Conservation (phyloP, 371 early-diverging fungal genomes). For the Sporodiniella umbellata region DNA sequence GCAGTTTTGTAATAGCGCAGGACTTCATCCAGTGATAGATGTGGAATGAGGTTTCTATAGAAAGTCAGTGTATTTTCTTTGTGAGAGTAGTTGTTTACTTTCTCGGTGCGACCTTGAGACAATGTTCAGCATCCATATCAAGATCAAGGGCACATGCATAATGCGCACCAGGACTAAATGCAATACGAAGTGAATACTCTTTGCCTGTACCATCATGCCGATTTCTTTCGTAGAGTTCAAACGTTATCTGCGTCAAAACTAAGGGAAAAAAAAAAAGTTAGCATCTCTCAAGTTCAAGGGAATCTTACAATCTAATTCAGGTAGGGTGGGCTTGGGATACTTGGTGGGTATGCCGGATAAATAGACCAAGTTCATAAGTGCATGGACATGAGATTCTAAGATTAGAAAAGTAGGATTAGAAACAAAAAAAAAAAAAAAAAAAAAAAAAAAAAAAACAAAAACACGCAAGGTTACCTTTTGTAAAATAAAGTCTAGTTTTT, state of each 20-base stretch:
- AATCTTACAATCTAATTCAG: slow-evolving; percentile 89
- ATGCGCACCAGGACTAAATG: slow-evolving; percentile 92
- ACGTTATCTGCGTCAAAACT: slow-evolving; percentile 94
- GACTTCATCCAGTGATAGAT: slow-evolving; percentile 42
- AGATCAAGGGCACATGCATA: slow-evolving; percentile 86
- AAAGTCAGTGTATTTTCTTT: neutral
- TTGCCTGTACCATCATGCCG: slow-evolving; percentile 46
- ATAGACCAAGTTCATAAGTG: slow-evolving; percentile 87
- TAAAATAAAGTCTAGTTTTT: slow-evolving; percentile 87
- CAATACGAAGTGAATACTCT: slow-evolving; percentile 89
- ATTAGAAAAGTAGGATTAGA: neutral
- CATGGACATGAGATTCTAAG: slow-evolving; percentile 85
- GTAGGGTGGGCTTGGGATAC: slow-evolving; percentile 59
- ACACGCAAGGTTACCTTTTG: slow-evolving; percentile 65
- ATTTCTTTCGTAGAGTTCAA: slow-evolving; percentile 94
- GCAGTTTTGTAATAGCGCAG: slow-evolving; percentile 29
- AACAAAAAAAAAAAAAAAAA: too few relatives aligned
- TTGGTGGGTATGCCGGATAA: slow-evolving; percentile 80
- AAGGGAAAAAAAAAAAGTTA: neutral
- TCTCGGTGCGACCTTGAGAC: slow-evolving; percentile 80
- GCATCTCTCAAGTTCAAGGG: neutral
- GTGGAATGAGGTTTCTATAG: slow-evolving; percentile 39
- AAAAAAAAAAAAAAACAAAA: too few relatives aligned
- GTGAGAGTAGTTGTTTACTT: slow-evolving; percentile 24
- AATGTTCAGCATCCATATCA: slow-evolving; percentile 84